Evolutionary conservation across 2,329 filamentous ascomycete genomes (phyloP), one percentile per base, ranked within the genome.

Genomic region (Fusarium drepaniforme): DNA sequence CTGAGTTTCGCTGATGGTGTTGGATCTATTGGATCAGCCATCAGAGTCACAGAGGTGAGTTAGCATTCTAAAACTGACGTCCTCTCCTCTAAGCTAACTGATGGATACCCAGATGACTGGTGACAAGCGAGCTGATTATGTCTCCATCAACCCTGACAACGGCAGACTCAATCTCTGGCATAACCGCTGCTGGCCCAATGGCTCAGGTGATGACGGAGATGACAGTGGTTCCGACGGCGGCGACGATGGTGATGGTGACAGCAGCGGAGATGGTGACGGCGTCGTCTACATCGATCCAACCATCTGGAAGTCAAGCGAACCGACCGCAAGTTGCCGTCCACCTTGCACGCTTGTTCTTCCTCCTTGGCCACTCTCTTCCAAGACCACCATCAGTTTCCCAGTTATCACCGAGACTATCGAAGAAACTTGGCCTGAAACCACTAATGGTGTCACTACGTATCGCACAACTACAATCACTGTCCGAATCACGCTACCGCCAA

Each of bases 381-480:
- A 60, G 61, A 73, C 65, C 0, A 72, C 69, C 1, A 69, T 72
- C 58, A 63, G 25, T 18, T 72, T 73, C 11, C 71, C 61, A 0
- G 58, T 73, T 5, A 25, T 72, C 12, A 73, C 68, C 5, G 65
- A 68, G 33, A 72, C 71, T 0, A 37, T 72, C 30, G 59, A 71
- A 16, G 65, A 73, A 30, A 68, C 70, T 2, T 73, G 46, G 64
- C 65, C 68, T 0, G 65, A 72, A 53, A 68, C 68, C 21, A 72
- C 70, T 16, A 16, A 53, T 16, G 68, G 70, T 1, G 65, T 73
- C 30, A 60, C 33, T n/a, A 58, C 65, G 40, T 73, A 68, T 35
- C 64, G 57, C 12, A 73, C 68, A 35, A 68, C 64, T 0, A 73
- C 65, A n/a, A 72, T 73, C 64, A 73, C 68, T 1, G 65, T 72